Conservation (phyloP, 2,329 filamentous ascomycete genomes). For the Salinomyces thailandicus region DNA sequence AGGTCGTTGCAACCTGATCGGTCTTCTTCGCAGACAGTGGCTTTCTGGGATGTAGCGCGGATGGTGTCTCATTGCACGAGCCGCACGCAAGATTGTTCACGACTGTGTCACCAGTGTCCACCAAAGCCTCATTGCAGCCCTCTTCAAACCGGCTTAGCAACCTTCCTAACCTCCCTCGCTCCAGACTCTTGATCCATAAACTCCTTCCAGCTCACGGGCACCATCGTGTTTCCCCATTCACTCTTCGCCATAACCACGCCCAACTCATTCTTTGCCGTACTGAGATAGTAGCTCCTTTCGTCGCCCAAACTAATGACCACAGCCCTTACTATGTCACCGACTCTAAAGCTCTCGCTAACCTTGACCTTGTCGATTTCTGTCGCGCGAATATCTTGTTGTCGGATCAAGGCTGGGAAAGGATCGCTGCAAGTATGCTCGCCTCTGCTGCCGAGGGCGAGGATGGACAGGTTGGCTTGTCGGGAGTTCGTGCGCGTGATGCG, state of each 20-base stretch:
- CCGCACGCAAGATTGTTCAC: too few relatives aligned
- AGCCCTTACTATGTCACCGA: conserved; percentile 83
- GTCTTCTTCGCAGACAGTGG: too few relatives aligned
- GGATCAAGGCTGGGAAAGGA: conserved; percentile 24
- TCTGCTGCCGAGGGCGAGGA: conserved; percentile 63
- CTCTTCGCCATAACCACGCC: conserved; percentile 90
- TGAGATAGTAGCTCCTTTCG: conserved; percentile 90
- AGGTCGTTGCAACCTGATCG: too few relatives aligned
- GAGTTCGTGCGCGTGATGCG: conserved; percentile 77
- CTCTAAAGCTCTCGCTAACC: conserved; percentile 81
- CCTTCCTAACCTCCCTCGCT: conserved; percentile 69
- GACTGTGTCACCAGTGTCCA: too few relatives aligned
- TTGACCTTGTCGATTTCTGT: conserved; percentile 94
- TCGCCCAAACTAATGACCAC: conserved; percentile 78
- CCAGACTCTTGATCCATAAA: conserved; percentile 78
- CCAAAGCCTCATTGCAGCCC: too few relatives aligned
- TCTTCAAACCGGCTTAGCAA: conserved; percentile 83
- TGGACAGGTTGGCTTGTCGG: conserved; percentile 74
- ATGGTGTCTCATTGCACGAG: too few relatives aligned
- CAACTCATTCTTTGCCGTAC: conserved; percentile 79
- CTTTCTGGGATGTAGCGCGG: too few relatives aligned
- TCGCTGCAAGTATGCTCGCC: conserved; percentile 20
- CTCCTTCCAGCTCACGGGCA: conserved; percentile 90
- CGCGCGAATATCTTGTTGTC: conserved; percentile 72
- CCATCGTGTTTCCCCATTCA: conserved; percentile 76